Evolutionary conservation across 129 eudicot genomes (phyloP), one percentile per base, ranked within the genome.

Genomic region (Lactuca sativa): DNA sequence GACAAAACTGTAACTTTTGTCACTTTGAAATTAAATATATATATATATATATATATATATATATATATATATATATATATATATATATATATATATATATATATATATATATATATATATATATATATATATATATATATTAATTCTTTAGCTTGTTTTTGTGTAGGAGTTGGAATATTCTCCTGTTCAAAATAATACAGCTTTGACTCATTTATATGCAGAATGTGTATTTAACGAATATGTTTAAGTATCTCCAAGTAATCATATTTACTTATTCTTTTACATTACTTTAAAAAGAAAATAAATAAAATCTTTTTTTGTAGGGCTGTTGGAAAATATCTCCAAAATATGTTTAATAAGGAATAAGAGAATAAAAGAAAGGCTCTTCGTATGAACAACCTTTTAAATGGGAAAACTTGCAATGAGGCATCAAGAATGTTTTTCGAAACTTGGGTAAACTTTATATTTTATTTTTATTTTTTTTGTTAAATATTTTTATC

Each of bases 371-470:
- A 78, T 30, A 86, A 83, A 48, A 89, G 79, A 63, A 84, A 56
- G 63, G 75, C 70, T 75, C 70, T 92, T 37, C 71, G 89, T 25
- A 71, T 88, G 81, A 87, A 88, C 74, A 81, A 72, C 72, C 78
- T 92, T 6, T 78, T 92, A 32, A 71, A 59, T 56, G 86, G 91
- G 14, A 92, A 92, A 86, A 81, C 96, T 7, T 88, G 97, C 62
- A 92, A 92, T 81, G 97, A 92, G 62, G 97, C 97, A 1, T 88
- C 97, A 52, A 92, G 97, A 71, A 92, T 92, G 97, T 92, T 92
- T 74, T 92, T 92, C 43, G 97, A 92, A 76, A 77, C 97, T 82
- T 60, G 86, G 91, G 97, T 92, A 92, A 14, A 14, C 7, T 43
- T 18, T 18, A 18, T 18, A 18, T n/a, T n/a, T n/a, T n/a, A n/a